A percentile compares a stretch with the other conserved stretches of the same genome.
Evolutionary conservation across 768 basidiomycete species (phyloP).

Genomic region (Lepiota subincarnata): DNA sequence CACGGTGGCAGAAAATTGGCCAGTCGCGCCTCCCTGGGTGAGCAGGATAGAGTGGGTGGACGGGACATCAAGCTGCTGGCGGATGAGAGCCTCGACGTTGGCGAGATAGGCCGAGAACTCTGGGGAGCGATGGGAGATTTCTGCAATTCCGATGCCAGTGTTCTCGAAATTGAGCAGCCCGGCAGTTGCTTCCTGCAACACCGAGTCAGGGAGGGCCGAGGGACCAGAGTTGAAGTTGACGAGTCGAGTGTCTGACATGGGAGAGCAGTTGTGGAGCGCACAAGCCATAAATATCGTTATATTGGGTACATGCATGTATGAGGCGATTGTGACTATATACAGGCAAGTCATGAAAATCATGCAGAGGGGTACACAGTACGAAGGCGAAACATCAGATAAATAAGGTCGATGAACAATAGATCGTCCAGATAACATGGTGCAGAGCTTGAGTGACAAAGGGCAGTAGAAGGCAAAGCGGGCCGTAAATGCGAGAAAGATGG

Average conservation of each 20-base stretch:
- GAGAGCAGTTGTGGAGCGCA: background rate
- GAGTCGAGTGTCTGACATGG: conserved; percentile 46
- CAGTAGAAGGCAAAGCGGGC: background rate
- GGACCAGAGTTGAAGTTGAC: conserved; percentile 96
- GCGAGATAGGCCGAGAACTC: conserved; percentile 75
- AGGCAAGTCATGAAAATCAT: background rate
- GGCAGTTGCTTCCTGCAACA: conserved; percentile 76
- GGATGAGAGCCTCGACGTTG: conserved; percentile 60
- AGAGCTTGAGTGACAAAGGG: background rate
- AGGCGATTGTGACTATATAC: background rate
- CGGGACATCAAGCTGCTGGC: conserved; percentile 78
- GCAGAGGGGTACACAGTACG: background rate
- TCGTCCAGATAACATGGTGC: background rate
- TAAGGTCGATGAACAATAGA: background rate
- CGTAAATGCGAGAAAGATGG: conserved; percentile 2
- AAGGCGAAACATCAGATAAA: background rate
- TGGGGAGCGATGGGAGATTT: conserved; percentile 92
- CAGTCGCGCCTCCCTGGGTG: conserved; percentile 91
- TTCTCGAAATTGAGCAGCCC: conserved; percentile 87
- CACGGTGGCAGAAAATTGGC: conserved; percentile 89
- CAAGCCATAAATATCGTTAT: conserved; percentile 5
- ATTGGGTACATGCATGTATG: conserved; percentile 1
- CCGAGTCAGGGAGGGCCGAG: conserved; percentile 82
- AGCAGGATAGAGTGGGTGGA: conserved; percentile 83
- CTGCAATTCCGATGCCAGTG: conserved; percentile 93